Evolutionary conservation across 768 basidiomycete genomes (phyloP).

Genomic region (Amanita pseudoporphyria): DNA sequence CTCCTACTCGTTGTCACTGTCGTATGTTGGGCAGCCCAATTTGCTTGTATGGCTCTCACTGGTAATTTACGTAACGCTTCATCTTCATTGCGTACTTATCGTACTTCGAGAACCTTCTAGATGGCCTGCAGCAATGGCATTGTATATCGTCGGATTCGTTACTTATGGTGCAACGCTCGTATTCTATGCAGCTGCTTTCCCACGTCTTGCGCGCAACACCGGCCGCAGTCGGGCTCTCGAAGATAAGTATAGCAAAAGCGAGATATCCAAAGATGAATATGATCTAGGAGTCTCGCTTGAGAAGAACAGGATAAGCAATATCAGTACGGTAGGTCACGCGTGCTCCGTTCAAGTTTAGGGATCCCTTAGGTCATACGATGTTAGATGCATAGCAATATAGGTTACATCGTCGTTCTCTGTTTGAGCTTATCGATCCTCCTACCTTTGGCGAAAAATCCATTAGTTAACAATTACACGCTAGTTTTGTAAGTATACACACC

Average conservation of each 20-base stretch:
- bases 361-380: background rate
- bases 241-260: slow-evolving; percentile 47
- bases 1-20: slow-evolving; percentile 60
- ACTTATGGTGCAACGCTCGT: slow-evolving; percentile 75
- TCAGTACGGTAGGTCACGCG: slow-evolving; percentile 55
- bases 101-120: slow-evolving; percentile 41
- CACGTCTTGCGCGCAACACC: slow-evolving; percentile 75
- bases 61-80: too few species aligned
- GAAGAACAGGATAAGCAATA: slow-evolving; percentile 80
- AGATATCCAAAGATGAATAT: slow-evolving; percentile 51
- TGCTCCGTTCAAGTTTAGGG: background rate
- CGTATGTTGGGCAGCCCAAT: slow-evolving; percentile 77
- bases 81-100: too few species aligned
- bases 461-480: slow-evolving; percentile 67
- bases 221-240: slow-evolving; percentile 45
- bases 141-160: slow-evolving; percentile 75
- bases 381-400: slow-evolving; percentile 69
- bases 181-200: slow-evolving; percentile 73
- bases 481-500: slow-evolving; percentile 39
- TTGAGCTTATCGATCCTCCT: slow-evolving; percentile 66
- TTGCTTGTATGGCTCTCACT: slow-evolving; percentile 65
- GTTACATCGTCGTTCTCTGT: slow-evolving; percentile 54
- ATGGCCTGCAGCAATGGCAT: slow-evolving; percentile 69
- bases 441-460: slow-evolving; percentile 46
- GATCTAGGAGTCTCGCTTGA: slow-evolving; percentile 71